phyloP scores from a whole-genome alignment of 2,329 filamentous ascomycete species.

The Talaromyces pinophilus region DNA sequence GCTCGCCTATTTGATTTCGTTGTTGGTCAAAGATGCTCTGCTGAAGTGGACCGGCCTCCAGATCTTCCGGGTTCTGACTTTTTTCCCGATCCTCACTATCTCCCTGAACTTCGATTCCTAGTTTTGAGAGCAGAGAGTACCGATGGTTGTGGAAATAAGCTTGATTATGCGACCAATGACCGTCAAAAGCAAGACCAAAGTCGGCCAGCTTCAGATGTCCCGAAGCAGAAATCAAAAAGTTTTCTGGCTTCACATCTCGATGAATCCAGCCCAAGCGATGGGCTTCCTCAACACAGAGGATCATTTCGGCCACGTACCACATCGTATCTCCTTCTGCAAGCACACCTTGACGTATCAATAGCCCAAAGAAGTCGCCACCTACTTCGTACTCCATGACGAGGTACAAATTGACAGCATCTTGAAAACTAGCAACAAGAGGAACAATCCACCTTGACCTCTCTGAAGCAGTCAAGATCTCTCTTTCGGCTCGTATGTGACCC shows the following conservation, averaged over 20 bases:
- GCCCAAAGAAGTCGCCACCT: slow-evolving; percentile 86
- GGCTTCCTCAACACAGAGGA: slow-evolving; percentile 88
- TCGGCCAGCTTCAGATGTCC: slow-evolving; percentile 95
- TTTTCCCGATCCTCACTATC: slow-evolving; percentile 70
- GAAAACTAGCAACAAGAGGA: slow-evolving; percentile 82
- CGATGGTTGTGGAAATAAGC: slow-evolving; percentile 82
- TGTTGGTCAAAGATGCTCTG: slow-evolving; percentile 26
- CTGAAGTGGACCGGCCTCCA: slow-evolving; percentile 14
- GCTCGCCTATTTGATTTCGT: slow-evolving; percentile 42
- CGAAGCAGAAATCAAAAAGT: slow-evolving; percentile 84
- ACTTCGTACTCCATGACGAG: slow-evolving; percentile 99
- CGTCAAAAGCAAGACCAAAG: slow-evolving; percentile 92
- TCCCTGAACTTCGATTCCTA: slow-evolving; percentile 72
- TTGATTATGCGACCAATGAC: slow-evolving; percentile 90
- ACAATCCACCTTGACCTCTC: slow-evolving; percentile 91
- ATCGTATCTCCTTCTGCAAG: slow-evolving; percentile 75
- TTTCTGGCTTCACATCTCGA: slow-evolving; percentile 94
- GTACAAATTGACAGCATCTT: slow-evolving; percentile 81
- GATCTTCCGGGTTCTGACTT: slow-evolving; percentile 40
- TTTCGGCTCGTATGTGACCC: slow-evolving; percentile 84
- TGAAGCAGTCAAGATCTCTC: slow-evolving; percentile 86
- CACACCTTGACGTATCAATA: slow-evolving; percentile 81
- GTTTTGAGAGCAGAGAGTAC: slow-evolving; percentile 72
- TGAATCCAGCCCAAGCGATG: slow-evolving; percentile 90
- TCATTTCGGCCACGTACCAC: slow-evolving; percentile 95